Base-by-base conservation (phyloP, 2,329 filamentous ascomycete species). In the Microcera coccophila region DNA sequence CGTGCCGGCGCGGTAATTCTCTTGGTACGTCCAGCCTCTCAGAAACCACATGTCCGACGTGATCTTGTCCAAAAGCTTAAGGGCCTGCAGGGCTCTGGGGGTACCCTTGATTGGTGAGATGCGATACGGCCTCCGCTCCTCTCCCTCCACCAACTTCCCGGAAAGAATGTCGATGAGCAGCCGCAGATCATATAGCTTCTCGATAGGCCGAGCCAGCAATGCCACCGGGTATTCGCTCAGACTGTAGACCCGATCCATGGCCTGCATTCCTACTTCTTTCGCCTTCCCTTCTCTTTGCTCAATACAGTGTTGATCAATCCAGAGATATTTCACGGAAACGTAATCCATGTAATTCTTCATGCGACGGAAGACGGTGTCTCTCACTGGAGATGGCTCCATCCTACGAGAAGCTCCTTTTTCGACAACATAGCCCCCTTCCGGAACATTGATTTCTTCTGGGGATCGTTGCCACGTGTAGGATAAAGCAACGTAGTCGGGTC, bases 1-100 rank as follows among this genome's bases (percentile, higher is more conserved):
- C 20, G n/a, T 29, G 5, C 39, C 31, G 14, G 32, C 39, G 16
- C 33, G 39, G 15, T 41, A 41, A 11, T 41, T 41, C 21, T 41
- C 39, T 14, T 41, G 39, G 21, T 26, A 41, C 9, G 39, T 41
- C 39, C 39, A 41, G 19, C 32, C 39, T 29, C 39, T 36, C 7
- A 24, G 24, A 11, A 36, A 41, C 39, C 39, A 41, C 12, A 18
- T 17, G 12, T 41, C 39, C 3, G 32, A 36, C 11, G 39, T 41
- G 22, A 41, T 41, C 10, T 34, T n/a, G 15, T 38, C 32, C 10
- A 42, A 8, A 9, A 38, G 33, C n/a, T 22, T n/a, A n/a, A 32
- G 9, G 29, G 8, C 29, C 15, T 16, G 9, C 29, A 32, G 11
- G 29, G 29, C 29, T 32, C n/a, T n/a, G 8, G 9, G 29, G 9